These are phyloP conservation scores for Termitomyces sp. DNA, from an alignment of 768 basidiomycete genomes.

Conservation along the genomic window DNA sequence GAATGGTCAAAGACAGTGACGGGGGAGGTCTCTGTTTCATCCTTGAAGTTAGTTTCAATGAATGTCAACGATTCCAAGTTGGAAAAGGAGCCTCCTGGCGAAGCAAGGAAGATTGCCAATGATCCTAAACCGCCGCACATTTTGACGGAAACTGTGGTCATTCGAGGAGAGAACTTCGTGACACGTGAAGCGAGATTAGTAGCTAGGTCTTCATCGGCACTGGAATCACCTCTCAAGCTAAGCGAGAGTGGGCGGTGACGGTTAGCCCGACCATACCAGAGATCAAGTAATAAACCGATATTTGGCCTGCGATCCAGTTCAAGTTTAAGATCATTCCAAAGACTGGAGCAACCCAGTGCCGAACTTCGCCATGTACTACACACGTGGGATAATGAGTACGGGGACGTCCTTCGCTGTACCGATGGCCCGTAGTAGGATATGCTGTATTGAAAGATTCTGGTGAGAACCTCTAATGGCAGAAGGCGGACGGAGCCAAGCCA, in stretches of 20 bases:
- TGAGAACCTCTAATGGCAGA: constrained; percentile 3
- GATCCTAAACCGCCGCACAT: not conserved
- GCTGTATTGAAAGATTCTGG: not conserved
- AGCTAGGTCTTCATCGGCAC: no score
- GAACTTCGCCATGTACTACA: constrained; percentile 2
- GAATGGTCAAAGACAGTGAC: not conserved
- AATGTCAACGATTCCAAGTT: not conserved
- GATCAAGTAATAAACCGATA: not conserved
- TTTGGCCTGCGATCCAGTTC: no score
- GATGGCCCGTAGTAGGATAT: not conserved
- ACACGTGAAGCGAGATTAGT: not conserved
- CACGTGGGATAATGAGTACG: not conserved
- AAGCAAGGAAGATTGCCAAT: not conserved
- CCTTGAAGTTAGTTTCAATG: not conserved
- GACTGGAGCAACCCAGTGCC: not conserved
- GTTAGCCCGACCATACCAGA: constrained; percentile 1
- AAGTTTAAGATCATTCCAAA: constrained; percentile 1
- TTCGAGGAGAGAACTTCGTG: not conserved
- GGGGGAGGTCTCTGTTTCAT: not conserved
- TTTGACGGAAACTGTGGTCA: not conserved
- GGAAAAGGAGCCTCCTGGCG: not conserved
- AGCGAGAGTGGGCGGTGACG: not conserved
- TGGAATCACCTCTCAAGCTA: not conserved
- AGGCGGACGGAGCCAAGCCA: not conserved
- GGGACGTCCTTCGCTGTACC: not conserved